Base-by-base conservation (phyloP, 2,329 filamentous ascomycete species). In the Fusarium tanahbumbuense region DNA sequence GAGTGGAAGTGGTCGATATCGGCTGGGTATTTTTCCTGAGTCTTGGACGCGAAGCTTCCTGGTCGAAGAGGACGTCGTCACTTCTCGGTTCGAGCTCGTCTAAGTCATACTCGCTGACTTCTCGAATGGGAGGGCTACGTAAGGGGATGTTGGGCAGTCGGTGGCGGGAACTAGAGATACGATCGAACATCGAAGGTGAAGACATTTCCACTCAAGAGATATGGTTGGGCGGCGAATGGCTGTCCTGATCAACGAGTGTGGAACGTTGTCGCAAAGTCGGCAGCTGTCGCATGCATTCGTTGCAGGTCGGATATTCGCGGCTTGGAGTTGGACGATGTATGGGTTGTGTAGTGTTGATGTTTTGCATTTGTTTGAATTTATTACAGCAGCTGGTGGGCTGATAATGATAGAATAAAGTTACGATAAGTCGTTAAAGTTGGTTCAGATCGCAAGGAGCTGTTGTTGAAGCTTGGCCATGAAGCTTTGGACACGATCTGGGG, bases 81-180 rank as follows among this genome's bases (percentile, higher is more conserved):
- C 78, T 78, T 40, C 75, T 75, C 13, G 81, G 81, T n/a, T 80
- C 76, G 11, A 83, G 78, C 41, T 80, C 75, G 32, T 81, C 76
- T n/a, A 83, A 76, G 45, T 79, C 74, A 66, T 82, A 81, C 52
- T 81, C 80, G 67, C 72, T 77, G 13, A 76, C 70, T 13, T 75
- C 70, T 32, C 71, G 75, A 23, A 66, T 48, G 30, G 68, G 63
- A 28, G 74, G 64, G 28, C 67, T 72, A 34, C 76, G 75, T 9
- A 78, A 53, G 11, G 78, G 75, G 10, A 77, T 69, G 11, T 75
- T 66, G 8, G 76, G 74, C 3, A 75, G 66, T 50, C 68, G 68
- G 18, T 70, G 70, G 25, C 70, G 66, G 18, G 73, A 69, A 32
- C 70, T 74, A 22, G 72, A 67, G 40, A 78, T 62, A n/a, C 73